phyloP scores from a whole-genome alignment of 2,329 filamentous ascomycete genomes.

The Trichocomaceae sp. region DNA sequence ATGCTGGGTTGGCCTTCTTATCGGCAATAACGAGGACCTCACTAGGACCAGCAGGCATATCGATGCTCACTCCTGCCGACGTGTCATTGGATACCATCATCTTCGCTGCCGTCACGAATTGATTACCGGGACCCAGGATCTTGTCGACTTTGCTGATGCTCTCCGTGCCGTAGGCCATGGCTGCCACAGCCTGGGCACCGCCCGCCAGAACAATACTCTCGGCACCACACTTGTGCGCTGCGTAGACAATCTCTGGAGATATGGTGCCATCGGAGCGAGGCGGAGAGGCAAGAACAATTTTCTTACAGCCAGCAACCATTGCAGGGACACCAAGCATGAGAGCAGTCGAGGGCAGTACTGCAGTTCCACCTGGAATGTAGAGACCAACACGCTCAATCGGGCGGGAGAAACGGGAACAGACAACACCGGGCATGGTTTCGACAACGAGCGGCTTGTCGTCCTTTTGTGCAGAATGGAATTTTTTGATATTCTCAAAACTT shows the following conservation, averaged over 20 bases:
- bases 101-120: conserved; percentile 97
- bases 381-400: conserved; percentile 94
- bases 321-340: conserved; percentile 97
- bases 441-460: conserved; percentile 75
- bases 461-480: conserved; percentile 87
- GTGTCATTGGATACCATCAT: conserved; percentile 98
- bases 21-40: conserved; percentile 97
- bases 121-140: conserved; percentile 94
- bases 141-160: conserved; percentile 96
- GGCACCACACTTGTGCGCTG: conserved; percentile 91
- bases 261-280: conserved; percentile 83
- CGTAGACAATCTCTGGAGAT: conserved; percentile 95
- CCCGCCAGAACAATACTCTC: conserved; percentile 94
- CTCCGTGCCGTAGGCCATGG: conserved; percentile 95
- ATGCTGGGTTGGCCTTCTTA: conserved; percentile 77
- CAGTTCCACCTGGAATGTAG: conserved; percentile 92
- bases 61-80: conserved; percentile 87
- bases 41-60: conserved; percentile 96
- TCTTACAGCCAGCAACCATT: conserved; percentile 94
- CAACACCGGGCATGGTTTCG: conserved; percentile 95
- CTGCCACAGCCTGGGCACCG: conserved; percentile 89
- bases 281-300: conserved; percentile 87
- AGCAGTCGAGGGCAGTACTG: conserved; percentile 92
- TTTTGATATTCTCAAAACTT: conserved; percentile 88
- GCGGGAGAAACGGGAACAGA: conserved; percentile 86